Base-by-base conservation (phyloP, 306 rosid genomes). In the Prunus kanzakura region DNA sequence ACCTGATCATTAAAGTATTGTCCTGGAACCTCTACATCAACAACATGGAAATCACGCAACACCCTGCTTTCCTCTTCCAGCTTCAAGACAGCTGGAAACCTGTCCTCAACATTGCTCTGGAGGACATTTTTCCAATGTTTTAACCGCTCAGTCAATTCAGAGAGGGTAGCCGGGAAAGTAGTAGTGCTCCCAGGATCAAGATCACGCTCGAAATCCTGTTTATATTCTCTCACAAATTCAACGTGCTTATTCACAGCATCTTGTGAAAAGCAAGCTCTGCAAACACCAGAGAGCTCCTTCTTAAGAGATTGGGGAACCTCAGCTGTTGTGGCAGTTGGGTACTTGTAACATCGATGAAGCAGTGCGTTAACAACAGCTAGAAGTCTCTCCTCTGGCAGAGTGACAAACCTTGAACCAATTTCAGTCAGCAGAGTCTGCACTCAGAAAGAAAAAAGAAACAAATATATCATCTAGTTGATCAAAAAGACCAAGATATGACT, bases 301-400 rank as follows among this genome's bases (percentile, higher is more conserved):
- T 93, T 96, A 58, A 96, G 99, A 82, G 99, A 96, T 69, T 91
- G 98, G 73, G 99, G 99, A 81, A 96, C 99, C 89, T 96, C 99
- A 67, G 99, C 99, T 30, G 98, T 96, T 41, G 99, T 93, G 52
- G 99, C 98, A 41, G 99, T 96, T 50, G 99, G 99, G 83, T 96
- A 96, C 85, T 96, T 96, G 87, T 96, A 96, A 84, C 99, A 96
- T 47, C 99, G 97, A 87, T 96, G 99, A 65, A 96, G 99, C 86
- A 96, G 80, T 76, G 99, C 99, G 60, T 96, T 96, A 73, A 92
- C 99, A 71, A 96, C 99, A 1, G 99, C 99, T 64, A 96, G 87
- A 88, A 96, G 99, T 72, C 99, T 91, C 93, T 96, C 99, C 83
- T 96, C 99, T 16, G 99, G 99, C 71, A 96, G 84, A 69, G 99